Conservation (phyloP, 257 asterid species). For the Sherardia arvensis region DNA sequence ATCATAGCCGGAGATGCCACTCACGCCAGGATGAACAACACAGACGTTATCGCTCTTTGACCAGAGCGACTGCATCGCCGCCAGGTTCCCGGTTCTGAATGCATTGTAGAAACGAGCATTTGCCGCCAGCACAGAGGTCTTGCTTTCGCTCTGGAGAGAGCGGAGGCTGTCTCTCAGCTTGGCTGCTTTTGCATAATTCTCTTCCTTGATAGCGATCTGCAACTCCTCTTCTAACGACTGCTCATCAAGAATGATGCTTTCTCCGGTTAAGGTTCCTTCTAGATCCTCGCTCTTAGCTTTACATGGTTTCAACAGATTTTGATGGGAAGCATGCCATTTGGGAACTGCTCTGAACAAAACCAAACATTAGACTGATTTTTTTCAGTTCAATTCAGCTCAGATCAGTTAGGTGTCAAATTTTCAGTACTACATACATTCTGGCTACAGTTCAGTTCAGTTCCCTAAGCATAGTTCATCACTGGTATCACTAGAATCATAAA, state of each 20-base stretch:
- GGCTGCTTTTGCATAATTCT: constrained; percentile 83
- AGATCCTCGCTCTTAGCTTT: constrained; percentile 67
- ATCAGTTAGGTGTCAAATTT: too few relatives aligned
- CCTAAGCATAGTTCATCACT: too few relatives aligned
- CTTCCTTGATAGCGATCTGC: constrained; percentile 63
- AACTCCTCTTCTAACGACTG: constrained; percentile 67
- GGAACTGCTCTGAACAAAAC: constrained; percentile 47
- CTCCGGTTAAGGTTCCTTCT: constrained; percentile 67
- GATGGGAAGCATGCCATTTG: constrained; percentile 39
- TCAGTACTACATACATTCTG: too few relatives aligned
- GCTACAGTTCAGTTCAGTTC: too few relatives aligned
- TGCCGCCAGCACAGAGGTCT: constrained; percentile 77
- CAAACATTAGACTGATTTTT: constrained; percentile 19
- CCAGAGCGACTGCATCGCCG: constrained; percentile 82
- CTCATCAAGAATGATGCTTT: constrained; percentile 64
- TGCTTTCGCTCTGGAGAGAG: constrained; percentile 81
- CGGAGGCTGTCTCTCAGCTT: constrained; percentile 78
- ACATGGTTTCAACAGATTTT: constrained; percentile 30
- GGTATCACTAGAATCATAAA: background rate
- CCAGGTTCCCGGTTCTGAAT: constrained; percentile 72
- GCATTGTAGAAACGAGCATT: constrained; percentile 73
- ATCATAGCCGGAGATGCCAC: constrained; percentile 90
- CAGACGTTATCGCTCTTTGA: constrained; percentile 73
- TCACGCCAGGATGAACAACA: constrained; percentile 93
- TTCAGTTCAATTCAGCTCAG: too few relatives aligned